A percentile compares a stretch with the other conserved stretches of the same genome.
phyloP scores from a whole-genome alignment of 2,329 filamentous ascomycete species.

The Ophiocordyceps robertsii region DNA sequence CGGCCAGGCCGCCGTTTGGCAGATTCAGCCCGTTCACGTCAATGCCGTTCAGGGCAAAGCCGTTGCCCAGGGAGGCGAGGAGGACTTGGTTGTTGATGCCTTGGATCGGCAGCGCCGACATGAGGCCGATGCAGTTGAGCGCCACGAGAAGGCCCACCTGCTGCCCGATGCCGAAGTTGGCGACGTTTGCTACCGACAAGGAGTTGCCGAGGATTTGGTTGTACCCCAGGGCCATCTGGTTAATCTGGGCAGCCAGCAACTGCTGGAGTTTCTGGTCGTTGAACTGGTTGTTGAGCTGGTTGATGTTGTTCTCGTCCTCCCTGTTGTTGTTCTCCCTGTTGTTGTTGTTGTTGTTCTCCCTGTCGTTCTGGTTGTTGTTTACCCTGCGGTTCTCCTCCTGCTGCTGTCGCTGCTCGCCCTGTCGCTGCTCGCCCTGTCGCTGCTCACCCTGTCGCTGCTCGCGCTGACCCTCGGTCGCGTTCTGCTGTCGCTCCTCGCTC shows the following conservation, averaged over 20 bases:
- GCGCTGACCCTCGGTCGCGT: too few relatives aligned
- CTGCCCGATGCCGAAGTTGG: conserved; percentile 10
- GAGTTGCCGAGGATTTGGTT: not conserved
- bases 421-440: conserved; percentile 2
- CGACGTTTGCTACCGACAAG: conserved; percentile 7
- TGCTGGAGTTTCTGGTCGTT: conserved; percentile 2
- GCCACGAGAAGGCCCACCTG: not conserved
- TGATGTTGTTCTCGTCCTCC: conserved; percentile 1
- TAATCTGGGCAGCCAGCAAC: conserved; percentile 8
- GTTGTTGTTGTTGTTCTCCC: not conserved
- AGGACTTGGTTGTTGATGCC: not conserved
- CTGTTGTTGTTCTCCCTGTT: conserved; percentile 5
- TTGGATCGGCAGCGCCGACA: not conserved
- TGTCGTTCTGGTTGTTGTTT: not conserved
- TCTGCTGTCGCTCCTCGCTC: not conserved
- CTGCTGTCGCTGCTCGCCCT: not conserved
- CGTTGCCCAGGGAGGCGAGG: not conserved
- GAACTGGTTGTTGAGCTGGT: conserved; percentile 5
- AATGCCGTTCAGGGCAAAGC: not conserved
- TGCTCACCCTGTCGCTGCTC: too few relatives aligned
- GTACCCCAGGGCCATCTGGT: conserved; percentile 8
- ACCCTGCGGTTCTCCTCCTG: too few relatives aligned
- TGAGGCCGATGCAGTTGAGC: too few relatives aligned
- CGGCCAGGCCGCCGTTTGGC: conserved; percentile 9
- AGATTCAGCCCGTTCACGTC: conserved; percentile 13